Percentiles rank a stretch among this genome's conserved stretches.
These are phyloP conservation scores for Aechmea fasciata DNA, from an alignment of 176 grass and related monocot genomes.

Conservation along the genomic window DNA sequence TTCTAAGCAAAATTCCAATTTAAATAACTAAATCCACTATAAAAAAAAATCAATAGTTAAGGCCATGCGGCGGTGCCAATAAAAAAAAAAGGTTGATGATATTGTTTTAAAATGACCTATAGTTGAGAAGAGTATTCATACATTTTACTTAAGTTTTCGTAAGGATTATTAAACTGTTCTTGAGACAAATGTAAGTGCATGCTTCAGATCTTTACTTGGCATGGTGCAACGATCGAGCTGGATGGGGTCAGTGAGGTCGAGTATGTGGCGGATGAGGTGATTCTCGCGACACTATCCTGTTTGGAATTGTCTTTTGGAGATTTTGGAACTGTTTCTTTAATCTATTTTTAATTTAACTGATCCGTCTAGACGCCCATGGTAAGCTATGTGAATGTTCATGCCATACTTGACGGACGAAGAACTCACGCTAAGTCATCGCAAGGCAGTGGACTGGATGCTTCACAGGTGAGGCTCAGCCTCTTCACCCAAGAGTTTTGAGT, in stretches of 20 bases:
- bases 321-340: neutral
- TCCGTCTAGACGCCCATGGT: slow-evolving; percentile 69
- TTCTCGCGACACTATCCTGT: neutral
- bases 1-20: no score
- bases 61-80: no score
- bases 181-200: neutral
- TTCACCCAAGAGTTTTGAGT: neutral
- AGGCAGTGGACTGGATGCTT: slow-evolving; percentile 41
- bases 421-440: slow-evolving; percentile 38
- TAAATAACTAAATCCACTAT: no score
- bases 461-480: slow-evolving; percentile 24
- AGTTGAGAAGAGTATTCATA: neutral
- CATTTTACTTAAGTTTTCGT: neutral
- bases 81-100: no score
- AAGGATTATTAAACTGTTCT: neutral
- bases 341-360: neutral
- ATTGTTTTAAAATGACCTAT: no score
- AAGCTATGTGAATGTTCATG: slow-evolving; percentile 67
- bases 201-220: slow-evolving; percentile 75
- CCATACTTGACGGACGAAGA: slow-evolving; percentile 65
- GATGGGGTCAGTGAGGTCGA: slow-evolving; percentile 81
- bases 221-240: slow-evolving; percentile 73
- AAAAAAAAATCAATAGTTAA: no score
- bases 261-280: slow-evolving; percentile 81
- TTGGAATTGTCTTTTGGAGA: slow-evolving; percentile 11